Base-by-base conservation (phyloP, 1,284 basidiomycete genomes). In the Athelia psychrophila region DNA sequence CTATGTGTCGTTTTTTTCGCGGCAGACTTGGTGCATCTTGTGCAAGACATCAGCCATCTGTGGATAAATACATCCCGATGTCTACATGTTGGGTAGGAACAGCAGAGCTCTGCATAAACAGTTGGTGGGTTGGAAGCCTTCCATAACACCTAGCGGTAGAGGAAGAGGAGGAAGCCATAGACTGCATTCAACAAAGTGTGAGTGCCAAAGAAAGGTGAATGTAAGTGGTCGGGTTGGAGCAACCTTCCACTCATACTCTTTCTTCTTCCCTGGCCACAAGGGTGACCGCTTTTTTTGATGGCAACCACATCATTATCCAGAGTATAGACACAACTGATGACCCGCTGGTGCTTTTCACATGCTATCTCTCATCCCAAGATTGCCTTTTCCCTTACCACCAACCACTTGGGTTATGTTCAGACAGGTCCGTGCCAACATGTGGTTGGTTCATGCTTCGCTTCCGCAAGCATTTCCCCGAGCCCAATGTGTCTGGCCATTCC, bases 201-300 rank as follows among this genome's bases (percentile, higher is more conserved):
- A n/a, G n/a, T n/a, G n/a, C n/a, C n/a, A n/a, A n/a, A n/a, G n/a
- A n/a, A n/a, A n/a, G n/a, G n/a, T n/a, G n/a, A n/a, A n/a, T n/a
- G n/a, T n/a, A n/a, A n/a, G n/a, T n/a, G n/a, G n/a, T n/a, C n/a
- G n/a, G n/a, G n/a, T n/a, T n/a, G n/a, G n/a, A n/a, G n/a, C n/a
- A n/a, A n/a, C n/a, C n/a, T n/a, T n/a, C n/a, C n/a, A 46, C 9
- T 10, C 19, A 0, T 63, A 50, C 40, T 8, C 44, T 0, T 70
- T 68, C 48, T 38, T 58, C 13, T 57, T 74, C 0, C 70, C 68
- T 0, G 40, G 44, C 0, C 63, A 70, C 54, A 73, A 73, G 51
- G 60, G 62, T 2, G 67, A 72, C 48, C 54, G 48, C 0, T 60
- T 65, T 33, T n/a, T 71, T 64, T 44, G 53, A 60, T 18, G 66